Base-by-base conservation (phyloP, 2,329 filamentous ascomycete species). In the Metarhizium album region DNA sequence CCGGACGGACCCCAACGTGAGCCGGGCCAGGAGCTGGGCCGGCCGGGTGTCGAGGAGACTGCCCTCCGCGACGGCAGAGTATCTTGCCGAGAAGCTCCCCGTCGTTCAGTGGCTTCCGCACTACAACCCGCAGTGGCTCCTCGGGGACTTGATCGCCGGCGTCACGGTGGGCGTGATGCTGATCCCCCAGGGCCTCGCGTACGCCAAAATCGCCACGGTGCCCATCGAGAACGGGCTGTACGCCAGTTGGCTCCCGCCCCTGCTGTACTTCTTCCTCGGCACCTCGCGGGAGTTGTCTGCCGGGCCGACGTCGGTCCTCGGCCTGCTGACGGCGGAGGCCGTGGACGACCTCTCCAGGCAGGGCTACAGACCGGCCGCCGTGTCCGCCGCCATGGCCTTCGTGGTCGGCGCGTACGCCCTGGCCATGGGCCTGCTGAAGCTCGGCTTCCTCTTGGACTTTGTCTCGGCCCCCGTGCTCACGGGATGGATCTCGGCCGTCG, bases 401-500 rank as follows among this genome's bases (percentile, higher is more conserved):
- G 78, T 80, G 66, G 79, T 84, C 54, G 82, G 82, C 0, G 68
- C 82, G 3, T 82, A 80, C 57, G 71, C 75, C 16, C 71, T 84
- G 22, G 69, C 73, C 16, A 66, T 85, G 2, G 82, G 82, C 0
- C 68, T 84, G 1, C 68, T 84, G 22, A 81, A 80, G 48, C 74
- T 84, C 4, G 81, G 81, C 1, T 85, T 83, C 60, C 68, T 84
- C 4, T 71, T 85, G 20, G 80, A 85, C 53, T 84, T 83, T 57
- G 78, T 85, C 56, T 83, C 81, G 0, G 72, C 81, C 1, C 81
- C 81, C 0, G 78, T 84, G 1, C 70, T 85, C 1, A 79, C 72
- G 6, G 82, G 82, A 4, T 84, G 84, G 66, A 82, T 85, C 57
- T 82, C 80, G 0, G 80, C 81, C 2, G 80, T 82, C 1, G 82